Evolutionary conservation across 345 rosid genomes (phyloP).

Genomic region (Stellera chamaejasme): DNA sequence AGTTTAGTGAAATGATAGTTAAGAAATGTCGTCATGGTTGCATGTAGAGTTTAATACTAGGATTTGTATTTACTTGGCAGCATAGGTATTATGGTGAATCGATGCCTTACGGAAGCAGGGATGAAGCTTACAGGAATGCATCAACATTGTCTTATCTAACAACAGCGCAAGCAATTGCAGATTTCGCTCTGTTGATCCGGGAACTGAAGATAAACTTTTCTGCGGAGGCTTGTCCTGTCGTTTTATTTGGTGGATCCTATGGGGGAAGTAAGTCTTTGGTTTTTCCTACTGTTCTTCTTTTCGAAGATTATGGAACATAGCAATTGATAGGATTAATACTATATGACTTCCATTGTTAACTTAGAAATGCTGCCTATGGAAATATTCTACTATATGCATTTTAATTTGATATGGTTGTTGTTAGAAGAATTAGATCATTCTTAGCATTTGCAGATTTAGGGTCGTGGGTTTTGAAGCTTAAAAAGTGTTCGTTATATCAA

Average conservation of each 20-base stretch:
- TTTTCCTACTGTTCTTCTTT: background rate
- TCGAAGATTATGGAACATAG: background rate
- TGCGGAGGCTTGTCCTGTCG: constrained; percentile 77
- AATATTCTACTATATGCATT: background rate
- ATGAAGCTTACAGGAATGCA: constrained; percentile 32
- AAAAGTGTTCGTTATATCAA: constrained; percentile 3
- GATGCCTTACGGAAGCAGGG: constrained; percentile 14
- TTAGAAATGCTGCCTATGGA: too few relatives aligned
- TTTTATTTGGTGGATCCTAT: constrained; percentile 91
- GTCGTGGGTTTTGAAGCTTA: background rate
- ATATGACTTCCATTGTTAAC: too few relatives aligned
- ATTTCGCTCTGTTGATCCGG: constrained; percentile 64
- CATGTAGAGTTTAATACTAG: background rate
- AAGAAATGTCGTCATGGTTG: too few relatives aligned
- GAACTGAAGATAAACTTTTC: constrained; percentile 74
- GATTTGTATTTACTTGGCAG: constrained; percentile 3
- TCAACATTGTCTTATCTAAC: constrained; percentile 61
- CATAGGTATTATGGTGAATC: constrained; percentile 15
- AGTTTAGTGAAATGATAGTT: too few relatives aligned
- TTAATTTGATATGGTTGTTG: background rate
- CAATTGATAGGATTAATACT: too few relatives aligned
- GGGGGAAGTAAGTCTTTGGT: constrained; percentile 70
- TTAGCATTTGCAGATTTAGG: background rate
- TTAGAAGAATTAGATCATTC: background rate
- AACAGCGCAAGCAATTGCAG: constrained; percentile 91